phyloP scores from a whole-genome alignment of 1,284 basidiomycete species.

The Thecaphora thlaspeos region DNA sequence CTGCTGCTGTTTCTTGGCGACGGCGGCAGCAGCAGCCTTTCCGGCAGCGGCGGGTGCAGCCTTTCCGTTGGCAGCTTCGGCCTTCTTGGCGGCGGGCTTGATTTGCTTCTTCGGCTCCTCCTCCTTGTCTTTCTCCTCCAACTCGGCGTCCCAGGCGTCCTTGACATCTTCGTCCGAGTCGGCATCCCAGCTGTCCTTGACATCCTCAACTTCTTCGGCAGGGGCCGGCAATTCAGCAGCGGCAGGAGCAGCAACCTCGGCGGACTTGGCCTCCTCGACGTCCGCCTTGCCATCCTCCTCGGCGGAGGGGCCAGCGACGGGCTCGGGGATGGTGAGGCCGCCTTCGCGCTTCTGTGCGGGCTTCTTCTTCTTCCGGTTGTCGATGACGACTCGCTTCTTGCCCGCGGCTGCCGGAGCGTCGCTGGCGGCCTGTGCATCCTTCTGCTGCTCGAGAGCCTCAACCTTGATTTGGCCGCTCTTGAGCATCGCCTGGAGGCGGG shows the following conservation, averaged over 20 bases:
- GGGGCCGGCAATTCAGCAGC: constrained; percentile 45
- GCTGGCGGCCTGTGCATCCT: constrained; percentile 32
- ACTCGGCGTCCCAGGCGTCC: constrained; percentile 62
- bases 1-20: constrained; percentile 10
- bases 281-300: constrained; percentile 6
- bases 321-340: constrained; percentile 34
- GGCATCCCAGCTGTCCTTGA: constrained; percentile 59
- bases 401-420: constrained; percentile 58
- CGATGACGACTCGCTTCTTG: constrained; percentile 68
- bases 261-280: constrained; percentile 3
- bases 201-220: constrained; percentile 48
- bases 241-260: constrained; percentile 20
- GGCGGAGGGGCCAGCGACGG: constrained; percentile 15
- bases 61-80: constrained; percentile 24
- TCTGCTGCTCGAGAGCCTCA: constrained; percentile 70
- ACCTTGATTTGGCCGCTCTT: constrained; percentile 80
- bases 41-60: constrained; percentile 16
- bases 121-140: constrained; percentile 64
- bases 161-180: constrained; percentile 57
- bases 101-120: constrained; percentile 11
- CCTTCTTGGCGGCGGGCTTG: constrained; percentile 48
- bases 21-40: constrained; percentile 29
- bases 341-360: constrained; percentile 61
- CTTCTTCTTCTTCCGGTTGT: constrained; percentile 76
- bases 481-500: constrained; percentile 84